Conservation (phyloP, 2,329 filamentous ascomycete species). For the Trichoderma hamatum region DNA sequence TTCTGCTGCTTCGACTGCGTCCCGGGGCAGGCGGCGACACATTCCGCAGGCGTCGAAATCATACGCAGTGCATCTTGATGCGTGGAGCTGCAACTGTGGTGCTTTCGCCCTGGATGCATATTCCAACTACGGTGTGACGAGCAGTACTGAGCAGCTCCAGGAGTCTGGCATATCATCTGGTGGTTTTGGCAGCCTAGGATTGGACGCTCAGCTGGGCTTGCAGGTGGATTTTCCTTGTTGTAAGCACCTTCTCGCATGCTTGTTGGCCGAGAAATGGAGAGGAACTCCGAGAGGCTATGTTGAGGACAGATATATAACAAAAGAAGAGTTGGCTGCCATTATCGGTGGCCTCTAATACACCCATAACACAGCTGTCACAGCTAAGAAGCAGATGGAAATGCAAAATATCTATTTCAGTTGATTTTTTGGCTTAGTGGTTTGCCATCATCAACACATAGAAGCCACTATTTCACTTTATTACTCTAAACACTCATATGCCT, state of each 20-base stretch:
- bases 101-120: constrained; percentile 78
- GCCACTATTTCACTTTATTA: constrained; percentile 2
- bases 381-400: not conserved
- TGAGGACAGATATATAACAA: constrained; percentile 55
- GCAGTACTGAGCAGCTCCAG: not conserved
- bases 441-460: constrained; percentile 25
- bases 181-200: constrained; percentile 55
- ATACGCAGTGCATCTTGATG: constrained; percentile 72
- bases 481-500: not conserved
- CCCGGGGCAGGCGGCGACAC: constrained; percentile 33
- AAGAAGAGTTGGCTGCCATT: constrained; percentile 75
- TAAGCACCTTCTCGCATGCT: constrained; percentile 86
- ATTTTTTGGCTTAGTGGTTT: constrained; percentile 8
- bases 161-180: not conserved
- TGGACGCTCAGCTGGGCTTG: constrained; percentile 39
- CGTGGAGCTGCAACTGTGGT: constrained; percentile 91
- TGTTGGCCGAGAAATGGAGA: constrained; percentile 69
- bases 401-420: not conserved
- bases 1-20: constrained; percentile 52
- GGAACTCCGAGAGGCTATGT: constrained; percentile 60
- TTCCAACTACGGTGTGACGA: constrained; percentile 32
- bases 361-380: constrained; percentile 11
- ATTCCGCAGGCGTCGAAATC: constrained; percentile 28
- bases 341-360: constrained; percentile 46
- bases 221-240: constrained; percentile 62